Evolutionary conservation across 2,329 filamentous ascomycete species (phyloP), one percentile per base, ranked within the genome.

Genomic region (Trichoderma polysporum): DNA sequence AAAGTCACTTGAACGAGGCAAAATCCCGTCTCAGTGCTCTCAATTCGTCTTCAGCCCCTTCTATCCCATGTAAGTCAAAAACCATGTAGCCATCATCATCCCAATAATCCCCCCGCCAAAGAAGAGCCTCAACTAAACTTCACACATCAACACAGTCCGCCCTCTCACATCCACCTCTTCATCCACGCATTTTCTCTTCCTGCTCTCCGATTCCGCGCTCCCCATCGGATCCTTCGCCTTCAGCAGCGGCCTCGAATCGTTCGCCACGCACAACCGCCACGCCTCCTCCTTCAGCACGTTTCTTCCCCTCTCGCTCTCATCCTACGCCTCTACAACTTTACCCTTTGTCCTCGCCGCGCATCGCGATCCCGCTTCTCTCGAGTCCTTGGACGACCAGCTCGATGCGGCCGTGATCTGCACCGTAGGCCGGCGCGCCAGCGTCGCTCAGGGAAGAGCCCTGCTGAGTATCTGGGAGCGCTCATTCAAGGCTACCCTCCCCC

Each of bases 151-250:
- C 25, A 4, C 25, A 41, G 45, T 29, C 15, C 45, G 37, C n/a
- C 45, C 45, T 22, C 33, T 22, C 37, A 37, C 69, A 31, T 71
- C 74, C 3, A 62, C 77, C n/a, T 59, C 69, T 31, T 72, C 74
- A 12, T 61, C 76, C 8, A 74, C 74, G 35, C 92, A 94, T 78
- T 89, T 90, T 70, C 86, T 93, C 41, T 86, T 94, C 35, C 84
- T 95, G 3, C 88, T 94, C 57, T 88, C 92, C 56, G 92, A 95
- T 81, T 94, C 92, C 1, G 91, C 91, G 15, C 86, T 95, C 2
- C 92, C 92, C 0, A 84, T 95, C 0, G 92, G 92, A 66, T 92
- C 91, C n/a, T 95, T 95, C 79, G 92, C 92, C 73, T 95, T 94
- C 81, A 92, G 89, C 81, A 91, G 88, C 71, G 91, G 91, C 3